phyloP scores from a whole-genome alignment of 208 protist genomes.

The Leishmania tarentolae region DNA sequence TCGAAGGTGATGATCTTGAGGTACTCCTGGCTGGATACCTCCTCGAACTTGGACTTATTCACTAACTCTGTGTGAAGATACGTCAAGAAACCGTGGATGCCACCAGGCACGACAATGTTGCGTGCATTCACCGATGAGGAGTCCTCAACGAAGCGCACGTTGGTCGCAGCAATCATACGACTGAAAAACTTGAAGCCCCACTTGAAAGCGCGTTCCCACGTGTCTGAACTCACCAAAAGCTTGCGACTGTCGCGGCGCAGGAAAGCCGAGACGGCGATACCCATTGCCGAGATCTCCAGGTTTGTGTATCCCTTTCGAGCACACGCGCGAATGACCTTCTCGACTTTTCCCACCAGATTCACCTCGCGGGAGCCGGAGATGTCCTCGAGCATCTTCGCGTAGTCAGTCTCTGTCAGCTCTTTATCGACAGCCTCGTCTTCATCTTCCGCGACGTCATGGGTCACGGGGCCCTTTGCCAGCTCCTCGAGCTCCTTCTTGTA shows the following conservation, averaged over 20 bases:
- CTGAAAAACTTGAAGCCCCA: constrained; percentile 40
- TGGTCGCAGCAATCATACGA: constrained; percentile 42
- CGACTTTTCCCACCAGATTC: constrained; percentile 44
- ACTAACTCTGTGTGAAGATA: constrained; percentile 55
- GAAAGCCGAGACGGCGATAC: constrained; percentile 42
- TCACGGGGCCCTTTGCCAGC: constrained; percentile 45
- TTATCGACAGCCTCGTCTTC: constrained; percentile 29
- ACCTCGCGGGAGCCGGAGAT: constrained; percentile 31
- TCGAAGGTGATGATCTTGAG: constrained; percentile 63
- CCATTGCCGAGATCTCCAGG: constrained; percentile 59
- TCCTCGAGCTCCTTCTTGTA: constrained; percentile 34
- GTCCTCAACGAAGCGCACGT: constrained; percentile 47
- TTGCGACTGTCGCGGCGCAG: constrained; percentile 54
- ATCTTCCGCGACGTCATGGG: constrained; percentile 38
- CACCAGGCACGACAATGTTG: constrained; percentile 49
- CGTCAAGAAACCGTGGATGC: constrained; percentile 50
- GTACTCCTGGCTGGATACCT: constrained; percentile 45
- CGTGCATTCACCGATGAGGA: constrained; percentile 29
- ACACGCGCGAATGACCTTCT: constrained; percentile 52
- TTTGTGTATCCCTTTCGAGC: constrained; percentile 41
- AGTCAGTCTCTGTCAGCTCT: constrained; percentile 36
- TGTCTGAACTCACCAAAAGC: constrained; percentile 46
- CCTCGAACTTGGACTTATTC: constrained; percentile 60
- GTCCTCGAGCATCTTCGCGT: constrained; percentile 29
- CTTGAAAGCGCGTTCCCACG: constrained; percentile 54